phyloP scores from a whole-genome alignment of 1,284 basidiomycete genomes.

The Dichomitus squalens region DNA sequence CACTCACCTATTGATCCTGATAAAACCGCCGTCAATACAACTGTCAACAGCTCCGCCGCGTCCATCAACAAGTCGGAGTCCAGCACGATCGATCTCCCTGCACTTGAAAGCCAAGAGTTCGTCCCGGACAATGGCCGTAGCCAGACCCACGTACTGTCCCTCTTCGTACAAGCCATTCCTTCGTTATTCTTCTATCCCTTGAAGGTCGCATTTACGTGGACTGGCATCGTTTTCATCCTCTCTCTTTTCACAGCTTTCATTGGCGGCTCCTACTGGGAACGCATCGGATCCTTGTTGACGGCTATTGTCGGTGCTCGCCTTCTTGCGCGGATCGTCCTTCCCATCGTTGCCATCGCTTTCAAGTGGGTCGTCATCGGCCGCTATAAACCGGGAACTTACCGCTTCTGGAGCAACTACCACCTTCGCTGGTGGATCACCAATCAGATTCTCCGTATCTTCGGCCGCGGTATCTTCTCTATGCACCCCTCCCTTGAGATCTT shows the following conservation, averaged over 20 bases:
- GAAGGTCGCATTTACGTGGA: constrained; percentile 44
- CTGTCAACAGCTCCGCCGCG: constrained; percentile 8
- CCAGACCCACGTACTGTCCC: constrained; percentile 39
- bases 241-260: constrained; percentile 29
- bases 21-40: constrained; percentile 21
- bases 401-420: constrained; percentile 41
- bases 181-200: constrained; percentile 45
- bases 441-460: constrained; percentile 40
- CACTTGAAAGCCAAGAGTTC: constrained; percentile 8
- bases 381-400: constrained; percentile 44
- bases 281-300: constrained; percentile 35
- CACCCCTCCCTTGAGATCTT: constrained; percentile 40
- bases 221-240: constrained; percentile 24
- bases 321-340: constrained; percentile 36
- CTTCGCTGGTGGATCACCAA: constrained; percentile 53
- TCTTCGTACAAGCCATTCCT: constrained; percentile 45
- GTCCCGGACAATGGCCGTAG: constrained; percentile 31
- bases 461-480: constrained; percentile 44
- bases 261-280: constrained; percentile 36
- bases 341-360: constrained; percentile 41
- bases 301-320: constrained; percentile 39
- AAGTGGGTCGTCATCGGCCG: constrained; percentile 49
- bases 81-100: constrained; percentile 15
- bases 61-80: constrained; percentile 12
- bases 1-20: constrained; percentile 8